A percentile compares a stretch with the other conserved stretches of the same genome.
Evolutionary conservation across 1,284 basidiomycete genomes (phyloP).

Genomic region (Amylostereum chailletii): DNA sequence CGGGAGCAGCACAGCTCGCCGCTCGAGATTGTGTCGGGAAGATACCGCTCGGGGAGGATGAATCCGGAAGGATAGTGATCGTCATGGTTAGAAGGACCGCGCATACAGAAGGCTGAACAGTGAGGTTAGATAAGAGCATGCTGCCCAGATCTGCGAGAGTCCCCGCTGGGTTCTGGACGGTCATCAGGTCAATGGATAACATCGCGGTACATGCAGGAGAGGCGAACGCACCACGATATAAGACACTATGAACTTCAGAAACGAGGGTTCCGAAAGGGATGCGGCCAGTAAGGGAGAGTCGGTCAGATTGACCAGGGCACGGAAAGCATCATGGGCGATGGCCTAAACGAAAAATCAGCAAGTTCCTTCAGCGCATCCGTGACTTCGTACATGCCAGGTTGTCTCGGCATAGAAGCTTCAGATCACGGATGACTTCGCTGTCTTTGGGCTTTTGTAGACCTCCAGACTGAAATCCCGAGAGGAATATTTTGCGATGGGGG

Average conservation of each 20-base stretch:
- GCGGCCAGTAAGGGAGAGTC: slow-evolving; percentile 71
- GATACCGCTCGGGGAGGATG: slow-evolving; percentile 33
- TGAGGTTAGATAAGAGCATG: slow-evolving; percentile 95
- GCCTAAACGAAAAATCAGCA: slow-evolving; percentile 37
- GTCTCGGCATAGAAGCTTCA: slow-evolving; percentile 82
- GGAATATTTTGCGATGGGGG: slow-evolving; percentile 69
- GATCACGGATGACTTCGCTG: slow-evolving; percentile 60
- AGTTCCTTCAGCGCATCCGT: neutral
- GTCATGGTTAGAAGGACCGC: slow-evolving; percentile 59
- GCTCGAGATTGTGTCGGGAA: slow-evolving; percentile 72
- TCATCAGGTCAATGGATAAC: neutral
- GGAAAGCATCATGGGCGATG: slow-evolving; percentile 92
- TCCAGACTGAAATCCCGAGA: slow-evolving; percentile 43
- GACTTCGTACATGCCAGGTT: slow-evolving; percentile 50
- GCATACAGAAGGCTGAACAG: slow-evolving; percentile 69
- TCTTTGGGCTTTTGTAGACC: slow-evolving; percentile 58
- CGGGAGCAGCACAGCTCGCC: slow-evolving; percentile 58
- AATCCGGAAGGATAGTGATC: slow-evolving; percentile 53
- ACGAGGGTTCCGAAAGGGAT: slow-evolving; percentile 67
- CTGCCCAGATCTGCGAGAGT: slow-evolving; percentile 90
- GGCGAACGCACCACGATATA: slow-evolving; percentile 78
- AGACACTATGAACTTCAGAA: slow-evolving; percentile 79
- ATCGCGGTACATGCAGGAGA: neutral
- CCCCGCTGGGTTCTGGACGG: slow-evolving; percentile 74
- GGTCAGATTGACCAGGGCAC: slow-evolving; percentile 89